A percentile compares a stretch with the other conserved stretches of the same genome.
These are phyloP conservation scores for Glycine latifolia DNA, from an alignment of 306 rosid genomes.

Conservation along the genomic window DNA sequence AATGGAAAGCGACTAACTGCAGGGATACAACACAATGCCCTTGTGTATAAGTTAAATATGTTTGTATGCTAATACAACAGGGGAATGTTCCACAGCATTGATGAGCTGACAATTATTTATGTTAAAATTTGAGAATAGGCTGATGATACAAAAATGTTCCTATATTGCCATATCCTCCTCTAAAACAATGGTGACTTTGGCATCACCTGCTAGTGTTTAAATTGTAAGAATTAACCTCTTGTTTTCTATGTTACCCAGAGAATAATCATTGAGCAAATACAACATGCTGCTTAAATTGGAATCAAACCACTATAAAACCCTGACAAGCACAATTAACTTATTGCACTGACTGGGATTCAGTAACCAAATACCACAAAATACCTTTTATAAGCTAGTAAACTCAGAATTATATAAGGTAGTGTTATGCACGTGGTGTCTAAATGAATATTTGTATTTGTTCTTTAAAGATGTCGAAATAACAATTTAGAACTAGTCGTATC, in stretches of 20 bases:
- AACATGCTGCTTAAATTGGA: conserved; percentile 26
- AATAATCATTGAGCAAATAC: conserved; percentile 21
- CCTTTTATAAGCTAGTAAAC: conserved; percentile 14
- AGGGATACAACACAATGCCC: conserved; percentile 7
- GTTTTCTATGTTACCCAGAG: not conserved
- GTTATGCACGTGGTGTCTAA: not conserved
- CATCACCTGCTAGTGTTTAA: not conserved
- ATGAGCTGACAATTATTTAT: conserved; percentile 15
- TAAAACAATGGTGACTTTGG: conserved; percentile 11
- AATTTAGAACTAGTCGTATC: not conserved
- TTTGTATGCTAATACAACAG: conserved; percentile 1
- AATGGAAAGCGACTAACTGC: conserved; percentile 35
- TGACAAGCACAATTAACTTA: conserved; percentile 16
- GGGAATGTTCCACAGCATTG: conserved; percentile 15
- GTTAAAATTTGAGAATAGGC: conserved; percentile 19
- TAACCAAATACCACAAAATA: not conserved
- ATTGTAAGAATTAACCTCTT: conserved; percentile 6
- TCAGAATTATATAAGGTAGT: not conserved
- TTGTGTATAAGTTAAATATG: not conserved
- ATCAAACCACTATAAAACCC: not conserved
- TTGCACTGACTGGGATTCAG: not conserved
- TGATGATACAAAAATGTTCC: conserved; percentile 5
- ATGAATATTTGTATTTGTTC: conserved; percentile 2
- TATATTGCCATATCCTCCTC: conserved; percentile 19
- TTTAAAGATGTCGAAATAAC: not conserved